Evolutionary conservation across 1,284 basidiomycete species (phyloP), one percentile per base, ranked within the genome.

Genomic region (Leccinum angustisporum): DNA sequence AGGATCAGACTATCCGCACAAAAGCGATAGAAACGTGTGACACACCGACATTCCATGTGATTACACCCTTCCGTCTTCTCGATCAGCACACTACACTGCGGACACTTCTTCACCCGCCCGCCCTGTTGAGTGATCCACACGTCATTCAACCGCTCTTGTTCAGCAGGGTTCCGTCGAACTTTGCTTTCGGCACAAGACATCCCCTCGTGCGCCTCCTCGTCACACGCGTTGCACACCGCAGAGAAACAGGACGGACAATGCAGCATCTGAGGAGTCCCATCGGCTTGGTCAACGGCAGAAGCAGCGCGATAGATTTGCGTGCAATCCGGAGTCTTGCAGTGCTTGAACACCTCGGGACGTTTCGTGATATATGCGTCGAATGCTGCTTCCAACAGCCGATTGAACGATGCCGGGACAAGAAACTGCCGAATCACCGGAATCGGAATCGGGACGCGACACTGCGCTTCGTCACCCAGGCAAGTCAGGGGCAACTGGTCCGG

Each of bases 281-380:
- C 64, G n/a, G 70, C 67, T 48, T 68, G 53, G 4, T 18, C 9
- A 9, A 43, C n/a, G 40, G 40, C 40, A 11, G 40, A 9, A 43
- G 27, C 57, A 5, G 67, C 74, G 25, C 80, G 78, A 69, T 86
- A 86, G 1, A 86, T 77, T 67, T 86, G 84, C 5, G 69, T 77
- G 63, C 85, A 87, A 62, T 84, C 85, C 0, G 85, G 80, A 0
- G 84, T 87, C 48, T 76, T 79, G 72, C 85, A 87, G 61, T 82
- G 83, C 57, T 78, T 80, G 70, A 81, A 79, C 38, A 79, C 76
- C 56, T 78, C 73, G 0, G 81, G 77, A 59, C 81, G 79, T 56
- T 73, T 73, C n/a, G 80, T 76, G 34, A 86, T 65, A 63, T 85
- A 76, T 1, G 73, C 68, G 3, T 69, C 68, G 64, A 86, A 84